Conservation (phyloP, 2,329 filamentous ascomycete species). For the Pseudogymnoascus sp. region DNA sequence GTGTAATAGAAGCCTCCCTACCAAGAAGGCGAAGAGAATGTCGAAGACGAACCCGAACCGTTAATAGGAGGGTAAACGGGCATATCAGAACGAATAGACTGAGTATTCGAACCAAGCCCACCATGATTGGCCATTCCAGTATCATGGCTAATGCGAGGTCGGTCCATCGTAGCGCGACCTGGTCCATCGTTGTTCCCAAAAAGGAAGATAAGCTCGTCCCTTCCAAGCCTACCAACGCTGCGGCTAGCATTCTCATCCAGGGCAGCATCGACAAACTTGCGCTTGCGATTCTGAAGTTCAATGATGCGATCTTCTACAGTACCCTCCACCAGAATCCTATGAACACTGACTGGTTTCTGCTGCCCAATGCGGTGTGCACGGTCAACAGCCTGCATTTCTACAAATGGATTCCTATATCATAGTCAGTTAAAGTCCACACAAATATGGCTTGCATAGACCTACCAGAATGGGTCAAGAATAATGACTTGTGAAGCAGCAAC, state of each 20-base stretch:
- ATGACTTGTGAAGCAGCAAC: conserved; percentile 78
- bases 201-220: conserved; percentile 62
- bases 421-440: background rate
- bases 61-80: background rate
- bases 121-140: background rate
- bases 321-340: conserved; percentile 66
- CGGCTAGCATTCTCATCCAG: conserved; percentile 68
- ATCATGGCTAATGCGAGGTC: background rate
- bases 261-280: conserved; percentile 67
- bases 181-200: conserved; percentile 35
- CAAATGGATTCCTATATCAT: conserved; percentile 60
- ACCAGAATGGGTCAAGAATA: conserved; percentile 86
- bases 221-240: conserved; percentile 58
- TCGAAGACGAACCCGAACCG: background rate
- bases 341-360: conserved; percentile 63
- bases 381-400: conserved; percentile 88
- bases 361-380: conserved; percentile 86
- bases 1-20: background rate
- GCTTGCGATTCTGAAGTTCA: conserved; percentile 70
- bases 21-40: background rate
- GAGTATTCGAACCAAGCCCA: background rate
- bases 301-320: conserved; percentile 88
- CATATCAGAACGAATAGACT: background rate
- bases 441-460: background rate
- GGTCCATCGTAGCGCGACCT: background rate